Evolutionary conservation across 495 filamentous ascomycete genomes (phyloP).

Genomic region (Talaromyces proteolyticus): DNA sequence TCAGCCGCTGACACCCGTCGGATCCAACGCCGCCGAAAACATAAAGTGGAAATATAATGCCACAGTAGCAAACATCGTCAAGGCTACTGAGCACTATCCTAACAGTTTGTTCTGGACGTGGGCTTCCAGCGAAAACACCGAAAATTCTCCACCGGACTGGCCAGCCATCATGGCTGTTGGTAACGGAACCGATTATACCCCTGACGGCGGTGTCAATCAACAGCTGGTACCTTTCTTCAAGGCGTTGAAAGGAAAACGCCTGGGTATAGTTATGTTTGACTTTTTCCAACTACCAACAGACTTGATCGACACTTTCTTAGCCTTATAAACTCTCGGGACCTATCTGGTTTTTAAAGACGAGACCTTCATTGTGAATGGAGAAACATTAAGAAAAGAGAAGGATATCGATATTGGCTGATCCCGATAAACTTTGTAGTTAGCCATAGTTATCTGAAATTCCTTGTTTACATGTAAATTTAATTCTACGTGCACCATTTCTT

Average conservation of each 20-base stretch:
- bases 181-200: slow-evolving; percentile 28
- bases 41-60: slow-evolving; percentile 39
- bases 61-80: slow-evolving; percentile 20
- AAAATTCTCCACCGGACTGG: slow-evolving; percentile 32
- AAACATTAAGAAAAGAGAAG: too few species aligned
- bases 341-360: too few species aligned
- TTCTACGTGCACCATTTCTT: too few species aligned
- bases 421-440: too few species aligned
- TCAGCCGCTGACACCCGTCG: slow-evolving; percentile 16
- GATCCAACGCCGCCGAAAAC: slow-evolving; percentile 22
- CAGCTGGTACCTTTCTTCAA: slow-evolving; percentile 14
- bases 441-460: too few species aligned
- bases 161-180: slow-evolving; percentile 44
- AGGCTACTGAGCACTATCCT: slow-evolving; percentile 17
- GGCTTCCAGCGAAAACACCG: slow-evolving; percentile 35
- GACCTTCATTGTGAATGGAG: too few species aligned
- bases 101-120: slow-evolving; percentile 46
- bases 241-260: slow-evolving; percentile 16
- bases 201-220: slow-evolving; percentile 32
- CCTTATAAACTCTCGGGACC: too few species aligned
- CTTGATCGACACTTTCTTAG: slow-evolving; percentile 18
- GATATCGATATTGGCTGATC: too few species aligned
- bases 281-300: slow-evolving; percentile 40
- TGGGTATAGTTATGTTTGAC: slow-evolving; percentile 47
- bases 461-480: too few species aligned